These are phyloP conservation scores for Sugiyamaella boreocaroliniensis DNA, from an alignment of 805 yeast genomes.

Conservation along the genomic window DNA sequence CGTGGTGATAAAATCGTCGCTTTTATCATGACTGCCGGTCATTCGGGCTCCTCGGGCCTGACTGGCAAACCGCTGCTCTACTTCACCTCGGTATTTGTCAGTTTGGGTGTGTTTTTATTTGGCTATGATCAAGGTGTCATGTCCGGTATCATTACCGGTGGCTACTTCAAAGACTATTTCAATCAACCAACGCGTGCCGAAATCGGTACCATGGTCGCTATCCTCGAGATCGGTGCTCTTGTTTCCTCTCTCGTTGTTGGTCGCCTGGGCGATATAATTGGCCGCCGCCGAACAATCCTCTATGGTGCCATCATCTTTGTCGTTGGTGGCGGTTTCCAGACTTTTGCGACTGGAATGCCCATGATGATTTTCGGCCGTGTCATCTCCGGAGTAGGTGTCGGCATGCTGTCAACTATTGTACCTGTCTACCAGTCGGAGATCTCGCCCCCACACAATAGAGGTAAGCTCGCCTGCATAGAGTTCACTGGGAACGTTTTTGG, in stretches of 20 bases:
- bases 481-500: conserved; percentile 83
- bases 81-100: conserved; percentile 39
- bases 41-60: conserved; percentile 15
- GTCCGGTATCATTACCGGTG: conserved; percentile 76
- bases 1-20: conserved; percentile 19
- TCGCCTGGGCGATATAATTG: conserved; percentile 66
- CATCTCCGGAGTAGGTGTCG: conserved; percentile 80
- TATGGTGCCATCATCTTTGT: conserved; percentile 77
- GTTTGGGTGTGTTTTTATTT: conserved; percentile 53
- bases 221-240: conserved; percentile 82
- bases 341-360: conserved; percentile 77
- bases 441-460: conserved; percentile 80
- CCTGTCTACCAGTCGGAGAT: conserved; percentile 87
- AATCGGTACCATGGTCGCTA: conserved; percentile 82
- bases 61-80: conserved; percentile 35
- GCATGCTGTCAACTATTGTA: conserved; percentile 73
- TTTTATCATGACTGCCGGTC: conserved; percentile 23
- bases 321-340: conserved; percentile 78
- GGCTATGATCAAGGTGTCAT: conserved; percentile 89
- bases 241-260: conserved; percentile 75
- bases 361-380: conserved; percentile 60
- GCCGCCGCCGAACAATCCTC: conserved; percentile 72
- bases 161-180: conserved; percentile 62
- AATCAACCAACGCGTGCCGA: conserved; percentile 64
- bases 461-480: conserved; percentile 77